Evolutionary conservation across 108 stramenopile species (phyloP).

Genomic region (Cylindrotheca closterium): DNA sequence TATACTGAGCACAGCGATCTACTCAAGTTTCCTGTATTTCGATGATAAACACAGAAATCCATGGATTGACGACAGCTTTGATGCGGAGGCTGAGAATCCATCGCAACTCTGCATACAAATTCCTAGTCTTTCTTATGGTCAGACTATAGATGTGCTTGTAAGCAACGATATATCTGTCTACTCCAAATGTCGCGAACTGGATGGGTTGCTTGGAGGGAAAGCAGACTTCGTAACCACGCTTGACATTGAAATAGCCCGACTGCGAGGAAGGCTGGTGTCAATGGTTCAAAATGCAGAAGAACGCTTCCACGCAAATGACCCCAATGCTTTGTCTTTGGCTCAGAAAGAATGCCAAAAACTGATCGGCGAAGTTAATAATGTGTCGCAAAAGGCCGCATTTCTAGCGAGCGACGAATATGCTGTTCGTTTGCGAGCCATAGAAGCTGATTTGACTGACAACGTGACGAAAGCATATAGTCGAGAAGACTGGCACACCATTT

Average conservation of each 20-base stretch:
- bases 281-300: neutral
- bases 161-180: neutral
- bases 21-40: neutral
- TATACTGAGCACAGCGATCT: slow-evolving; percentile 1
- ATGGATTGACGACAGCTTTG: neutral
- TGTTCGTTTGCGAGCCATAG: neutral
- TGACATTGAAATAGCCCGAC: neutral
- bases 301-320: neutral
- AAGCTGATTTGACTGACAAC: slow-evolving; percentile 14
- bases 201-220: neutral
- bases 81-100: neutral
- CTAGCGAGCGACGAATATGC: neutral
- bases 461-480: slow-evolving; percentile 12
- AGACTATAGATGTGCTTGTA: neutral
- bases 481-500: slow-evolving; percentile 8
- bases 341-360: neutral
- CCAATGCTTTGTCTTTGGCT: neutral
- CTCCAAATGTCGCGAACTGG: neutral
- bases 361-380: neutral
- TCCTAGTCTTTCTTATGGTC: neutral
- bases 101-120: neutral
- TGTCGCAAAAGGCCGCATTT: neutral
- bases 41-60: neutral
- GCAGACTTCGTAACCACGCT: neutral
- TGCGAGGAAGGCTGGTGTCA: neutral